These are phyloP conservation scores for Ustilago lituana DNA, from an alignment of 1,284 basidiomycete genomes.

Conservation along the genomic window DNA sequence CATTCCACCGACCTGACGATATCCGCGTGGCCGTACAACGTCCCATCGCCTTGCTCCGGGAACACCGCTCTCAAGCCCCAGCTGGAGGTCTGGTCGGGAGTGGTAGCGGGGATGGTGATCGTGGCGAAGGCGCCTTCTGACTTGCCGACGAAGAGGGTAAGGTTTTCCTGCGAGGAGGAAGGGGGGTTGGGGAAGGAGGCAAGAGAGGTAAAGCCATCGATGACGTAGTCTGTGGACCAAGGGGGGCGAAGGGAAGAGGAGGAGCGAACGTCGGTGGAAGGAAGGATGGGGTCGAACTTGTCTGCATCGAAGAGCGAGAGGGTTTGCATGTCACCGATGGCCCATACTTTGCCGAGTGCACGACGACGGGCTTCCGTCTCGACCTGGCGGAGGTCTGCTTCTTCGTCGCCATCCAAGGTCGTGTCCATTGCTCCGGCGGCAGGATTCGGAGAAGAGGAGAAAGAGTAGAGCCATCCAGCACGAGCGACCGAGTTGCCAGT, in stretches of 20 bases:
- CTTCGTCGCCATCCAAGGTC: constrained; percentile 23
- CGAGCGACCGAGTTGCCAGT: constrained; percentile 59
- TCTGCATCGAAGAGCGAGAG: constrained; percentile 61
- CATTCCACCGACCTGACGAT: constrained; percentile 54
- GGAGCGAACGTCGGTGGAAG: constrained; percentile 45
- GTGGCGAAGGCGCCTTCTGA: constrained; percentile 38
- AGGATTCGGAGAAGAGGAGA: background rate
- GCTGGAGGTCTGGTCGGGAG: background rate
- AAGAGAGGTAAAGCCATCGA: constrained; percentile 49
- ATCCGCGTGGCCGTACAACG: constrained; percentile 50
- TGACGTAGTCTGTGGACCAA: constrained; percentile 63
- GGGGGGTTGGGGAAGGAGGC: constrained; percentile 24
- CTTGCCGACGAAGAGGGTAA: constrained; percentile 41
- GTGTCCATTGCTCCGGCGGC: constrained; percentile 23
- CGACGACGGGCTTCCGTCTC: constrained; percentile 38
- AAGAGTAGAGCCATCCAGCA: constrained; percentile 54
- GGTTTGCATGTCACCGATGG: constrained; percentile 66
- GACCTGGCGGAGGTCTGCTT: constrained; percentile 28
- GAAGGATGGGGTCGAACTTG: constrained; percentile 54
- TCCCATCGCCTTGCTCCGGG: constrained; percentile 41
- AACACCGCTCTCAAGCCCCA: constrained; percentile 40
- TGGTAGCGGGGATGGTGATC: constrained; percentile 17
- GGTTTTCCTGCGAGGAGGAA: background rate
- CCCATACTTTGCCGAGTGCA: constrained; percentile 57
- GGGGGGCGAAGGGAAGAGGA: constrained; percentile 51